Conservation (phyloP, 164 flowering plant genomes). For the Euptelea pleiosperma region DNA sequence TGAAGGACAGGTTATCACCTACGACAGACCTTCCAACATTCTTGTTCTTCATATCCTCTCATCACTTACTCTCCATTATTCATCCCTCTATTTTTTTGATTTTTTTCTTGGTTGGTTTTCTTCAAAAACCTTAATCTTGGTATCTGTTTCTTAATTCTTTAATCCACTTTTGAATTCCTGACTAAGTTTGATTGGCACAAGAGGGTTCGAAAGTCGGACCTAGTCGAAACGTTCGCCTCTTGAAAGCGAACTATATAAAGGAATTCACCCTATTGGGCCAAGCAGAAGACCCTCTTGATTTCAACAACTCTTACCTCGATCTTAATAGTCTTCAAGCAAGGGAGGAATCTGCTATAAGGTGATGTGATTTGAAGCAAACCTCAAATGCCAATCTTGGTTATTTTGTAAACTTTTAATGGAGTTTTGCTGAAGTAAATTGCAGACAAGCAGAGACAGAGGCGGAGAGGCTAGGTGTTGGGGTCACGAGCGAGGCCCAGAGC, state of each 20-base stretch:
- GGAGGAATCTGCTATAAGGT: constrained; percentile 86
- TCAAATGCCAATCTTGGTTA: not conserved
- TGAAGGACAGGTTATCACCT: constrained; percentile 57
- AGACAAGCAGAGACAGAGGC: constrained; percentile 92
- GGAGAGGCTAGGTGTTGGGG: constrained; percentile 58
- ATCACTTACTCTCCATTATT: not conserved
- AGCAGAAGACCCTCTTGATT: constrained; percentile 81
- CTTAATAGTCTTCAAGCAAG: constrained; percentile 55
- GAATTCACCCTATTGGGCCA: constrained; percentile 64
- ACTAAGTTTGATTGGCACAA: constrained; percentile 41
- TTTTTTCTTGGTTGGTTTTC: not conserved
- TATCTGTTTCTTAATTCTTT: too few relatives aligned
- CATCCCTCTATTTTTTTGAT: not conserved
- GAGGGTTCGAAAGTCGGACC: constrained; percentile 64
- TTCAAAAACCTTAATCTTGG: not conserved
- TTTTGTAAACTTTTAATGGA: not conserved
- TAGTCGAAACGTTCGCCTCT: constrained; percentile 52
- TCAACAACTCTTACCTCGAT: constrained; percentile 60
- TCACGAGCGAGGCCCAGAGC: constrained; percentile 44
- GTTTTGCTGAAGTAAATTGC: constrained; percentile 16
- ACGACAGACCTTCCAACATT: constrained; percentile 58
- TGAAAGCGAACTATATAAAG: constrained; percentile 78
- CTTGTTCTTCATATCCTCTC: constrained; percentile 75
- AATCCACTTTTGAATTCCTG: constrained; percentile 23
- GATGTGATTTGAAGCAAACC: constrained; percentile 4